Evolutionary conservation across 495 filamentous ascomycete species (phyloP).

Genomic region (Bacidia rubella): DNA sequence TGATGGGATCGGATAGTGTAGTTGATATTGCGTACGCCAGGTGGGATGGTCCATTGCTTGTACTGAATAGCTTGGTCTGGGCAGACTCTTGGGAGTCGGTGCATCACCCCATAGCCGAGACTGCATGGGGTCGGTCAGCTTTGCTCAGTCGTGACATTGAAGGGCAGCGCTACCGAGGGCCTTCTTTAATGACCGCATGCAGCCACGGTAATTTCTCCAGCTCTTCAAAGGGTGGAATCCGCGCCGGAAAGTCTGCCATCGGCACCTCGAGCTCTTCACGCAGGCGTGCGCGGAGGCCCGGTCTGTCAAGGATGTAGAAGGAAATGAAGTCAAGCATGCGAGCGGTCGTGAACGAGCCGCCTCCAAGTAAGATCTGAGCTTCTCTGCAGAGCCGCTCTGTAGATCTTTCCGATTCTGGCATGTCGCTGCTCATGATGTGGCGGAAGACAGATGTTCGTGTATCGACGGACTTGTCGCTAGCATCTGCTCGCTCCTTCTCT

Average conservation of each 20-base stretch:
- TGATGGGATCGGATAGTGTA: not conserved
- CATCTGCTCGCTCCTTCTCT: not conserved
- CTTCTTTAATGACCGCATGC: slow-evolving; percentile 26
- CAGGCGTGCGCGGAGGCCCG: slow-evolving; percentile 9
- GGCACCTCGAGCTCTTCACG: slow-evolving; percentile 13
- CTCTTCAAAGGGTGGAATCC: slow-evolving; percentile 17
- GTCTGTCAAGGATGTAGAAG: slow-evolving; percentile 21
- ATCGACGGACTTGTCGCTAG: not conserved
- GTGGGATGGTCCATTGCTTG: slow-evolving; percentile 19
- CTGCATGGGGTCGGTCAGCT: not conserved
- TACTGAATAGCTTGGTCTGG: slow-evolving; percentile 16
- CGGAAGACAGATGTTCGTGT: slow-evolving; percentile 15
- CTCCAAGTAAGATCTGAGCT: slow-evolving; percentile 19
- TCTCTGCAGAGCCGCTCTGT: slow-evolving; percentile 20
- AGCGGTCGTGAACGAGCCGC: slow-evolving; percentile 20
- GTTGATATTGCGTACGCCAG: slow-evolving; percentile 16
- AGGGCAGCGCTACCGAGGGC: slow-evolving; percentile 17
- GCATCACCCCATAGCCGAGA: slow-evolving; percentile 17
- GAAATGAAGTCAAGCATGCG: slow-evolving; percentile 18
- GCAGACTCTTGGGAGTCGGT: slow-evolving; percentile 18
- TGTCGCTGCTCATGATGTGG: slow-evolving; percentile 19
- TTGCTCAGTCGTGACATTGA: not conserved
- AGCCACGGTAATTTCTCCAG: slow-evolving; percentile 24
- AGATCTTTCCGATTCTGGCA: slow-evolving; percentile 21
- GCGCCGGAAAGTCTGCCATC: slow-evolving; percentile 17